Base-by-base conservation (phyloP, 345 rosid species). In the Ceriops zippeliana region DNA sequence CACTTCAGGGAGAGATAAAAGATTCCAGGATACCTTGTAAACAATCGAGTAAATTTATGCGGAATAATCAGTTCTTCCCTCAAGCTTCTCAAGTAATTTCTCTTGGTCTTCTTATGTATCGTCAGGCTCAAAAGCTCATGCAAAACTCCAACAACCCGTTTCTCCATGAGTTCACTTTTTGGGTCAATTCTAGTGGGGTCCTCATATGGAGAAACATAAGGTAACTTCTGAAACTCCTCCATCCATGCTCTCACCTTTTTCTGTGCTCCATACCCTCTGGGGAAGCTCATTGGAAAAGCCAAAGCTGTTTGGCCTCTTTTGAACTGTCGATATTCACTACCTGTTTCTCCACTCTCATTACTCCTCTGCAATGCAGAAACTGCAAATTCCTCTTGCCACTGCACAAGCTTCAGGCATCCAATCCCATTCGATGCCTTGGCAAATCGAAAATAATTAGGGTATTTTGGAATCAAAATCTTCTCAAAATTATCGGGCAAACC, bases 161-260 rank as follows among this genome's bases (percentile, higher is more conserved):
- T 95, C 89, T 95, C 96, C 99, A 95, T 91, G 51, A 95, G 92
- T 58, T 95, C 92, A 10, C 96, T 95, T 6, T 81, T 77, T 0
- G 92, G 91, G 47, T 95, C 98, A 13, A 95, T 85, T 56, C 78
- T 81, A 72, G 86, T 76, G 1, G 90, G 69, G 65, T 91, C 96
- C 66, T 91, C 99, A 22, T 95, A 95, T 0, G 98, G 98, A 15
- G 99, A 95, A 63, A 95, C 81, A 76, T 91, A 95, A 0, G 99
- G 98, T 66, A 95, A 83, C 73, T 90, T 95, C 68, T 91, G 96
- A 80, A 91, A 95, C 82, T 91, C 96, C 21, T 91, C 98, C 99
- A 95, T 91, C 98, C 99, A 95, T 22, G 85, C 92, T 52, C 73
- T 84, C 19, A 95, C 99, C 83, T 90, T 95, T 81, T 82, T 95